phyloP scores from a whole-genome alignment of 2,329 filamentous ascomycete genomes.

The Botrytis tulipae region DNA sequence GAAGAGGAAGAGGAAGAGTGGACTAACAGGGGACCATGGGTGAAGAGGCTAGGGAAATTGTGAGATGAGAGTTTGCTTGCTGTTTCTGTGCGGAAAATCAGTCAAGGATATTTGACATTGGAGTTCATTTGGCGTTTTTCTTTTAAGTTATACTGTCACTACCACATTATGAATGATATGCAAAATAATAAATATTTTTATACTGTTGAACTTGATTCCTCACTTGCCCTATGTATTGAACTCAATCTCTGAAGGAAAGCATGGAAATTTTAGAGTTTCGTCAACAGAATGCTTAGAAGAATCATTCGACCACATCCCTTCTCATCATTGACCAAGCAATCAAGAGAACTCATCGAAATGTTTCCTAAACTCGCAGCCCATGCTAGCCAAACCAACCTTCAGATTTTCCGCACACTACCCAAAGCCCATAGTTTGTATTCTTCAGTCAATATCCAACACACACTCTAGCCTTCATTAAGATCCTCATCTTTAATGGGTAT shows the following conservation, averaged over 20 bases:
- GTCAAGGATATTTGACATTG: background rate
- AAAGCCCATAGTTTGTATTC: background rate
- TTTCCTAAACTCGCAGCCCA: background rate
- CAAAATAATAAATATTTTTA: background rate
- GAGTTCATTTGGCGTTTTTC: background rate
- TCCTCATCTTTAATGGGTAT: background rate
- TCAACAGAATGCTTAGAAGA: background rate
- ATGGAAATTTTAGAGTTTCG: background rate
- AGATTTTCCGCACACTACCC: background rate
- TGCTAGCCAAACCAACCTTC: too few species aligned
- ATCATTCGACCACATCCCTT: too few species aligned
- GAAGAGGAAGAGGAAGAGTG: background rate
- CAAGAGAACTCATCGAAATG: background rate
- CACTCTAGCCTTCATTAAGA: background rate
- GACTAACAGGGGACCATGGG: conserved; percentile 9
- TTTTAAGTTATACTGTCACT: background rate
- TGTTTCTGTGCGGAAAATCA: background rate
- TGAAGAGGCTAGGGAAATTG: background rate
- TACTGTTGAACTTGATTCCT: background rate
- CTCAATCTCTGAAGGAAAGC: too few species aligned
- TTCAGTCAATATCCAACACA: background rate
- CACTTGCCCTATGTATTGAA: background rate
- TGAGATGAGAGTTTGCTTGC: background rate
- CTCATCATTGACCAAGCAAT: background rate
- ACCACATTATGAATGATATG: background rate